Base-by-base conservation (phyloP, 2,329 filamentous ascomycete species). In the Ophiostoma triangulosporum region DNA sequence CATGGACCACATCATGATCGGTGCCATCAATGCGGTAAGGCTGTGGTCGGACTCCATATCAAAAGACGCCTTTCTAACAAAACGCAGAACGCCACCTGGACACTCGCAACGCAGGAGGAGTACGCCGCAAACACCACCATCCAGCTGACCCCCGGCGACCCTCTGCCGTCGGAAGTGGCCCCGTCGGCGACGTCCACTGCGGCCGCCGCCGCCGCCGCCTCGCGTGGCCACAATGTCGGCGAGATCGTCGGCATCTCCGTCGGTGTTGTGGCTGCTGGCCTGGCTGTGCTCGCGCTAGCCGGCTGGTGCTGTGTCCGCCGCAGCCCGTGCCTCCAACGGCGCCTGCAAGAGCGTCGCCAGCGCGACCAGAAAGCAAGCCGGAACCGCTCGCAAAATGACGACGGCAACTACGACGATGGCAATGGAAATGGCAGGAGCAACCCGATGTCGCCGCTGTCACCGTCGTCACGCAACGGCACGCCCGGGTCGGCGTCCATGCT, bases 1-100 rank as follows among this genome's bases (percentile, higher is more conserved):
- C 61, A 71, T 73, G 3, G 64, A 68, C 3, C 74, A 83, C 43
- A 74, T 78, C 22, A 91, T 91, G 86, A 75, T 91, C 15, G 86
- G 85, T 3, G 83, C 78, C 1, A 83, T 91, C 59, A 91, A 90
- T 62, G 76, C 82, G 14, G 43, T 46, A 29, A 2, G 6, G 11
- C 2, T 15, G 8, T 14, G 3, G n/a, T n/a, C n/a, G n/a, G n/a
- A n/a, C n/a, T n/a, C n/a, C n/a, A n/a, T n/a, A n/a, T n/a, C n/a
- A n/a, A 27, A 38, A 33, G 29, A 38, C 12, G 3, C 17, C 15
- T 3, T 22, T n/a, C 26, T 49, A 27, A 50, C 26, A 26, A 2
- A 1, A n/a, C n/a, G n/a, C 8, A 46, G 43, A 66, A 78, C 59
- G 52, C 64, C 6, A 76, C 71, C 0, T 66, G 71, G 53, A 75